phyloP scores from a whole-genome alignment of 1,284 basidiomycete genomes.

The Trametes pubescens region DNA sequence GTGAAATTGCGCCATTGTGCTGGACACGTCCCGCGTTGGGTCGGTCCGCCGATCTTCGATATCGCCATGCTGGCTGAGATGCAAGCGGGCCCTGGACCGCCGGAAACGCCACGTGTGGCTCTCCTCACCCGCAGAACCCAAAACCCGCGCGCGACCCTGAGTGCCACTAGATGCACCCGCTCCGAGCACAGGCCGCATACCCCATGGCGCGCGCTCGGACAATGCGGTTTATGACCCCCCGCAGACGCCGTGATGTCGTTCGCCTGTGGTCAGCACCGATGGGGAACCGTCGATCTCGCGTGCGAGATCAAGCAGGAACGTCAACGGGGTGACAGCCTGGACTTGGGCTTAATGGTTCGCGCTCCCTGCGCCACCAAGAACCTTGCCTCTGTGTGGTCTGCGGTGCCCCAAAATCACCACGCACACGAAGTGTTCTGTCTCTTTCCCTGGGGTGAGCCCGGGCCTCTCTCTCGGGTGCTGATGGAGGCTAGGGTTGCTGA shows the following conservation, averaged over 20 bases:
- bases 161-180: not conserved
- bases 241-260: not conserved
- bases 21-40: not conserved
- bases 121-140: not conserved
- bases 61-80: slow-evolving; percentile 3
- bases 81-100: slow-evolving; percentile 11
- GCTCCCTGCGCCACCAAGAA: not conserved
- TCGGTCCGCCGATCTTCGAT: not conserved
- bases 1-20: not conserved
- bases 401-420: slow-evolving; percentile 5
- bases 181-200: not conserved
- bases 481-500: not conserved
- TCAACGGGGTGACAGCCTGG: slow-evolving; percentile 2
- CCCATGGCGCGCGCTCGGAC: not conserved
- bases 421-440: not conserved
- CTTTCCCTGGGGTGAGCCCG: not conserved
- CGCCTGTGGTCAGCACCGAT: slow-evolving; percentile 1
- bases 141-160: slow-evolving; percentile 13
- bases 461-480: not conserved
- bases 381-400: slow-evolving; percentile 1
- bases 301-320: not conserved
- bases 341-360: slow-evolving; percentile 1
- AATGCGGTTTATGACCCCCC: not conserved
- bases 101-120: slow-evolving; percentile 15
- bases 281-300: slow-evolving; percentile 8